phyloP scores from a whole-genome alignment of 768 basidiomycete species.

The Pleurotus eryngii region DNA sequence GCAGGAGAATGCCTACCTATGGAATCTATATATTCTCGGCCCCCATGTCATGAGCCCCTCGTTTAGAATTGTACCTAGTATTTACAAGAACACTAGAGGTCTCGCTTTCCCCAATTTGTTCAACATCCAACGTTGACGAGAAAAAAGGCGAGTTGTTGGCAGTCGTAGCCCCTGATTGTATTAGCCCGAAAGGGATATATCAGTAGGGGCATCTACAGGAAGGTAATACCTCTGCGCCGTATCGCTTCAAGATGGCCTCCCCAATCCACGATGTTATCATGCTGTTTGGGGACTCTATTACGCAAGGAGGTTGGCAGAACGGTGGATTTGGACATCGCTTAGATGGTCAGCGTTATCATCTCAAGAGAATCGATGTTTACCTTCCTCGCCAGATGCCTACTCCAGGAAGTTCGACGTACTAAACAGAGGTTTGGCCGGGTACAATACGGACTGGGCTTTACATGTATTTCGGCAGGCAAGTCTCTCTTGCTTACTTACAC shows the following conservation, averaged over 20 bases:
- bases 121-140: not conserved
- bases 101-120: not conserved
- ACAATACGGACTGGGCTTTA: slow-evolving; percentile 84
- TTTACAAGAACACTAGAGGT: slow-evolving; percentile 64
- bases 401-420: slow-evolving; percentile 79
- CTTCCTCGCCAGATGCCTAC: slow-evolving; percentile 56
- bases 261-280: slow-evolving; percentile 62
- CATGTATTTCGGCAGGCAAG: slow-evolving; percentile 74
- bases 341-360: slow-evolving; percentile 43
- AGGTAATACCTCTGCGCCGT: not conserved
- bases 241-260: slow-evolving; percentile 46
- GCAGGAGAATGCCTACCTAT: too few species aligned
- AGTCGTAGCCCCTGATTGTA: not conserved
- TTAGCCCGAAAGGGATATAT: not conserved
- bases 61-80: slow-evolving; percentile 38
- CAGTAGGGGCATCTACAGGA: not conserved
- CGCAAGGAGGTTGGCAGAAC: slow-evolving; percentile 60
- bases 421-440: slow-evolving; percentile 82
- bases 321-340: slow-evolving; percentile 69
- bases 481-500: not conserved
- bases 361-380: not conserved
- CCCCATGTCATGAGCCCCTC: too few species aligned
- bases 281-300: slow-evolving; percentile 82
- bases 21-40: too few species aligned
- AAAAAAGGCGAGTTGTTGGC: not conserved